These are phyloP conservation scores for Tubosaeta sp. DNA, from an alignment of 768 basidiomycete genomes.

Conservation along the genomic window DNA sequence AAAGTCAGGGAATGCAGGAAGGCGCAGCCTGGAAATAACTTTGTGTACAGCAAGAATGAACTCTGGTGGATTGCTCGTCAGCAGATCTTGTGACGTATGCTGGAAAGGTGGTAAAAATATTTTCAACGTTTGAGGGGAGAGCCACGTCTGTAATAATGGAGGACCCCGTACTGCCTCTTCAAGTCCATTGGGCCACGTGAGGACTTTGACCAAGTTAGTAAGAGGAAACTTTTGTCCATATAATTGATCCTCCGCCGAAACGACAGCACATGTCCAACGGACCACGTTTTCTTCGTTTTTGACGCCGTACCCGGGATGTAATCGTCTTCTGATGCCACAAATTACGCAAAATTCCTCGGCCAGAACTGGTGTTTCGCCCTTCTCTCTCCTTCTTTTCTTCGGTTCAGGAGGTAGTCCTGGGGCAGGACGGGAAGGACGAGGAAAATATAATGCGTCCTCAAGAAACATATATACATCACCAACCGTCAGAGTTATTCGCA, in stretches of 20 bases:
- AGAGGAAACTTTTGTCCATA: conserved; percentile 18
- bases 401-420: conserved; percentile 4
- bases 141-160: conserved; percentile 2
- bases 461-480: conserved; percentile 45
- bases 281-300: conserved; percentile 17
- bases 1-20: conserved; percentile 20
- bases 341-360: conserved; percentile 24
- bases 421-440: conserved; percentile 24
- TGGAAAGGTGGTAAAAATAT: conserved; percentile 10
- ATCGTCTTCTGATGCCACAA: conserved; percentile 28
- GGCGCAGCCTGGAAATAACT: conserved; percentile 13
- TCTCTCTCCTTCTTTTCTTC: conserved; percentile 26
- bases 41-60: conserved; percentile 28
- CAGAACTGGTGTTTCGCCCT: conserved; percentile 15
- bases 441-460: conserved; percentile 38
- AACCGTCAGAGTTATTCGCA: conserved; percentile 28
- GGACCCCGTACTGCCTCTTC: conserved; percentile 10
- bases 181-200: conserved; percentile 16
- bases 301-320: conserved; percentile 21
- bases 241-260: conserved; percentile 18
- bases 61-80: conserved; percentile 21
- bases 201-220: conserved; percentile 12
- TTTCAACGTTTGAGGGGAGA: conserved; percentile 1
- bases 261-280: conserved; percentile 24
- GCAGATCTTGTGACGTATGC: conserved; percentile 20